These are phyloP conservation scores for Artemisia argyi DNA, from an alignment of 129 eudicot species.

Conservation along the genomic window DNA sequence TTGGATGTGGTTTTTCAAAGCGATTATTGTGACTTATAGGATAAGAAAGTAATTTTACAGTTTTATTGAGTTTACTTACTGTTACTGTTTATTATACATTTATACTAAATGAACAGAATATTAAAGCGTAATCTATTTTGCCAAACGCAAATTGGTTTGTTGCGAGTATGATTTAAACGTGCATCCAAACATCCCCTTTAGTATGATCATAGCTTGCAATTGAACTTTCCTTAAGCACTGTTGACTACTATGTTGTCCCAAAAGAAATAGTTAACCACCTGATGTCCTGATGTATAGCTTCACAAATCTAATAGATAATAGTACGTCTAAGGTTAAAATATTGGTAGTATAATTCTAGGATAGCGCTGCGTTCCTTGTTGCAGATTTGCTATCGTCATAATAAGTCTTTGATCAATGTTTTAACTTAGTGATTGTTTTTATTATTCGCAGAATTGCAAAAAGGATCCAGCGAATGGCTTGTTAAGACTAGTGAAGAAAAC, in stretches of 20 bases:
- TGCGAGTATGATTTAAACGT: not conserved
- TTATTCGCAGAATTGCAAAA: conserved; percentile 45
- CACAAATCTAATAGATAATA: not conserved
- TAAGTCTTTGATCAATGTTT: not conserved
- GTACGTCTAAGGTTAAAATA: not conserved
- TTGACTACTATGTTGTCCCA: too few relatives aligned
- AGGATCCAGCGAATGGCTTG: conserved; percentile 12
- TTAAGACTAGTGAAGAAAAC: conserved; percentile 30
- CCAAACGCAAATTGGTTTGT: not conserved
- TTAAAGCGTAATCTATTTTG: not conserved
- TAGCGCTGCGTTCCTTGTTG: not conserved
- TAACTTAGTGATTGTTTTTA: conserved; percentile 21
- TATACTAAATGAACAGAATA: too few relatives aligned
- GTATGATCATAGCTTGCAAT: too few relatives aligned
- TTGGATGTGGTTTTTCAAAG: too few relatives aligned
- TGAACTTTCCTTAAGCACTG: too few relatives aligned
- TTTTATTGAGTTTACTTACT: too few relatives aligned
- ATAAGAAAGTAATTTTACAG: too few relatives aligned
- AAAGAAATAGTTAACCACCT: too few relatives aligned
- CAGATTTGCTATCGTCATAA: not conserved
- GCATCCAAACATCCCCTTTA: not conserved
- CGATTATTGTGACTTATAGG: too few relatives aligned
- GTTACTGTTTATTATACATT: too few relatives aligned
- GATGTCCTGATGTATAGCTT: not conserved
- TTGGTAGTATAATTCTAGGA: not conserved